phyloP scores from a whole-genome alignment of 2,329 filamentous ascomycete genomes.

The Colletotrichum limetticola region DNA sequence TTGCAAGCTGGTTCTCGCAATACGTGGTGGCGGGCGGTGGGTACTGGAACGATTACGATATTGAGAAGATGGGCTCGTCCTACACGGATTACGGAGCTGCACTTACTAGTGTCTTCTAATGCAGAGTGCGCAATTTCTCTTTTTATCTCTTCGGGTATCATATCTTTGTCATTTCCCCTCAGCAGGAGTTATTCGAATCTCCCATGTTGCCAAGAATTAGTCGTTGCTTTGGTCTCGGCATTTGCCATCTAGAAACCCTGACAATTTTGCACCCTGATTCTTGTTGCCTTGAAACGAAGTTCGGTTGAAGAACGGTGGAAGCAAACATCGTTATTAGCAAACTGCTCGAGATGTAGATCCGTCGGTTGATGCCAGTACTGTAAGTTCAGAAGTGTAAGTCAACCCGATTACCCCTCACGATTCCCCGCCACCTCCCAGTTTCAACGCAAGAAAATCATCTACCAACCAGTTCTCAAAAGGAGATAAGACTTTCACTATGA shows the following conservation, averaged over 20 bases:
- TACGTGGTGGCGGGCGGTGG: constrained; percentile 50
- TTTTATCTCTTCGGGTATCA: background rate
- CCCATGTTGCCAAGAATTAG: background rate
- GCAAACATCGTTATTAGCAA: background rate
- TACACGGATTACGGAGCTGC: constrained; percentile 47
- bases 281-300: background rate
- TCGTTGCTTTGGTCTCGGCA: background rate
- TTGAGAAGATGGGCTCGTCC: constrained; percentile 54
- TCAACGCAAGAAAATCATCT: background rate
- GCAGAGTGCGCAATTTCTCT: background rate
- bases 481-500: background rate
- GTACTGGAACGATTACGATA: constrained; percentile 59
- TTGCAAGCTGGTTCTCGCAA: constrained; percentile 45
- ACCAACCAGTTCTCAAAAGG: background rate
- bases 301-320: background rate
- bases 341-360: background rate
- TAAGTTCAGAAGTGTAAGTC: background rate
- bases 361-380: background rate
- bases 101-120: constrained; percentile 40
- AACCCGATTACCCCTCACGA: background rate
- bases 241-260: background rate
- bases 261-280: background rate
- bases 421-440: background rate
- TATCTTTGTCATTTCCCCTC: background rate
- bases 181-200: background rate